Percentiles rank a stretch among this genome's conserved stretches.
Evolutionary conservation across 257 asterid genomes (phyloP).

Genomic region (Henckelia pumila): DNA sequence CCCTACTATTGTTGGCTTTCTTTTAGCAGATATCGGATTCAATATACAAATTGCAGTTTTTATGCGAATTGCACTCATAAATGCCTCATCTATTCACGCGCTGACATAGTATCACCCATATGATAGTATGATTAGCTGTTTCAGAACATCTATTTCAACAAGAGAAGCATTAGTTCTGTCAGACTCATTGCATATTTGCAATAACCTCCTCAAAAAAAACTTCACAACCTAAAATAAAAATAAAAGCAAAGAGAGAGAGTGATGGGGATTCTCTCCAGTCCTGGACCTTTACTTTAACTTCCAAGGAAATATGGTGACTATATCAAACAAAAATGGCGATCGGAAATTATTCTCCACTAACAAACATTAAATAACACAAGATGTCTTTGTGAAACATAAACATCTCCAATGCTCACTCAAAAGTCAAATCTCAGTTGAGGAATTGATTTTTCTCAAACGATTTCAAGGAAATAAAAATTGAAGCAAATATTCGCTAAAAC

Average conservation of each 20-base stretch:
- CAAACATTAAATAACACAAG: not conserved
- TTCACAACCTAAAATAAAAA: too few relatives aligned
- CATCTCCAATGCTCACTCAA: not conserved
- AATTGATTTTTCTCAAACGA: not conserved
- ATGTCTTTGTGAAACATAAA: not conserved
- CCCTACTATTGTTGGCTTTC: not conserved
- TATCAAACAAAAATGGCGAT: not conserved
- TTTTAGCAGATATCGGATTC: not conserved
- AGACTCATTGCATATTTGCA: not conserved
- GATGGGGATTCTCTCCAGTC: not conserved
- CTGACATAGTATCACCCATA: not conserved
- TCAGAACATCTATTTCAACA: not conserved
- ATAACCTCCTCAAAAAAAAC: not conserved
- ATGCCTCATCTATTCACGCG: not conserved
- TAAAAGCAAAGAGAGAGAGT: not conserved
- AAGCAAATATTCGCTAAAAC: not conserved
- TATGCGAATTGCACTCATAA: not conserved
- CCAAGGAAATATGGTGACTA: not conserved
- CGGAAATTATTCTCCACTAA: not conserved
- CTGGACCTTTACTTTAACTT: not conserved
- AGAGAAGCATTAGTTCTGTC: not conserved
- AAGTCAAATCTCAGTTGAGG: not conserved
- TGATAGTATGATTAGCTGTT: not conserved
- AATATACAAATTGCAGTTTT: not conserved
- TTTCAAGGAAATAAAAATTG: not conserved